These are phyloP conservation scores for Leccinum griseonigrum DNA, from an alignment of 1,284 basidiomycete species.

Conservation along the genomic window DNA sequence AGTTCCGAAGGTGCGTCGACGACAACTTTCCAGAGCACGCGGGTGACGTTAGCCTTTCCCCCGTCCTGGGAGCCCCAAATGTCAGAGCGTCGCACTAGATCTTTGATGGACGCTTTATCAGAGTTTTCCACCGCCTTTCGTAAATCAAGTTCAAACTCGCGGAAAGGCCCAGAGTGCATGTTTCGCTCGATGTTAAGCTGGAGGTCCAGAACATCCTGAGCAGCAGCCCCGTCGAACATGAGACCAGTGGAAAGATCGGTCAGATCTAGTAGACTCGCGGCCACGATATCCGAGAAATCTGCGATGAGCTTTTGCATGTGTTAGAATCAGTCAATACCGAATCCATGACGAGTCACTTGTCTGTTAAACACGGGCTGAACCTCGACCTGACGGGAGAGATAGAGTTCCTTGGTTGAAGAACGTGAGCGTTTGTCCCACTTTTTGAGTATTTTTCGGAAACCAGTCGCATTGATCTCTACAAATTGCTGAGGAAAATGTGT, in stretches of 20 bases:
- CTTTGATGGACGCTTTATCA: constrained; percentile 60
- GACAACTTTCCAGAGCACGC: constrained; percentile 90
- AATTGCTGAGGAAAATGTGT: constrained; percentile 68
- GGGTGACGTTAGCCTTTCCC: constrained; percentile 66
- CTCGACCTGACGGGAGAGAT: constrained; percentile 95
- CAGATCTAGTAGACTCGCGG: constrained; percentile 89
- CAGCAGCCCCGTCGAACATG: constrained; percentile 62
- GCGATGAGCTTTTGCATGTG: constrained; percentile 68
- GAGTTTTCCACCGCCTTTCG: constrained; percentile 67
- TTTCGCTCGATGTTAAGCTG: constrained; percentile 67
- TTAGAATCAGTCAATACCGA: constrained; percentile 4
- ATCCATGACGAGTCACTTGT: constrained; percentile 55
- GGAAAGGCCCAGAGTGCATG: constrained; percentile 68
- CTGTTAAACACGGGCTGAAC: constrained; percentile 98
- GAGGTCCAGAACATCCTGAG: constrained; percentile 64
- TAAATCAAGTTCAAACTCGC: constrained; percentile 85
- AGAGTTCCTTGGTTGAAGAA: constrained; percentile 93
- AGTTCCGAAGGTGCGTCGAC: constrained; percentile 75
- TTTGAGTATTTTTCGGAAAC: constrained; percentile 97
- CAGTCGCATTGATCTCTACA: constrained; percentile 96
- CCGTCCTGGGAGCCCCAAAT: constrained; percentile 58
- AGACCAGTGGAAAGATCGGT: constrained; percentile 80
- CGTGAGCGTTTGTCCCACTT: constrained; percentile 99
- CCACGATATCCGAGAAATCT: constrained; percentile 93
- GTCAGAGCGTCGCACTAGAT: constrained; percentile 73